These are phyloP conservation scores for Schizonepeta tenuifolia DNA, from an alignment of 257 asterid species.

Conservation along the genomic window DNA sequence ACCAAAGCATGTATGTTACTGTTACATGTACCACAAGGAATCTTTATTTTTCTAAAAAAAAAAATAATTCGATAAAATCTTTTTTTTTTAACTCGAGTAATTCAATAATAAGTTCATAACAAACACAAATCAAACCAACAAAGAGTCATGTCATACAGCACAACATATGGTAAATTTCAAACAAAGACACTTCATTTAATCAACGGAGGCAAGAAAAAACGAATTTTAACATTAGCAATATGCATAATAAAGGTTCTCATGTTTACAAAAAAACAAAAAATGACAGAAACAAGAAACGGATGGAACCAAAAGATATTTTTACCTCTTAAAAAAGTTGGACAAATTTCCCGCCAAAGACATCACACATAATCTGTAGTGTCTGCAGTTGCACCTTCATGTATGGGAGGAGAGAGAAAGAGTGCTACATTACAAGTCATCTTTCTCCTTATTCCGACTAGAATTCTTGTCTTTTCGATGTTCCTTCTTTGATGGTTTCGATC, in stretches of 20 bases:
- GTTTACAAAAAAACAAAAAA: conserved; percentile 21
- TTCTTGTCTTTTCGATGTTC: conserved; percentile 49
- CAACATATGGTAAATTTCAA: too few species aligned
- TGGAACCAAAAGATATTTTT: conserved; percentile 25
- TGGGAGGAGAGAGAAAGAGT: conserved; percentile 18
- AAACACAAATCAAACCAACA: neutral
- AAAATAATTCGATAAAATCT: too few species aligned
- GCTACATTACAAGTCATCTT: conserved; percentile 43
- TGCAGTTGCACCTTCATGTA: conserved; percentile 39
- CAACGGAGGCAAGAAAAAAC: neutral
- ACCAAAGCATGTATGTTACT: too few species aligned
- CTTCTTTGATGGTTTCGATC: conserved; percentile 58
- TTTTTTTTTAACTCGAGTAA: neutral
- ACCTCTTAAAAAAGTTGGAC: conserved; percentile 33
- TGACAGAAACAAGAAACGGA: conserved; percentile 20
- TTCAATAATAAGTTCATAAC: neutral
- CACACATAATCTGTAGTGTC: conserved; percentile 30
- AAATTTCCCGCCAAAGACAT: conserved; percentile 36
- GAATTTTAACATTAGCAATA: conserved; percentile 25
- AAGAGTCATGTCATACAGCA: neutral
- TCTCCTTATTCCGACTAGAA: conserved; percentile 44
- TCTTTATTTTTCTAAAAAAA: too few species aligned
- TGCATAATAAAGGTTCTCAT: conserved; percentile 21
- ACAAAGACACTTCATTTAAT: neutral
- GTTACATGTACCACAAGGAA: too few species aligned